Evolutionary conservation across 805 yeast genomes (phyloP), one percentile per base, ranked within the genome.

Genomic region (Wickerhamomyces bisporus): DNA sequence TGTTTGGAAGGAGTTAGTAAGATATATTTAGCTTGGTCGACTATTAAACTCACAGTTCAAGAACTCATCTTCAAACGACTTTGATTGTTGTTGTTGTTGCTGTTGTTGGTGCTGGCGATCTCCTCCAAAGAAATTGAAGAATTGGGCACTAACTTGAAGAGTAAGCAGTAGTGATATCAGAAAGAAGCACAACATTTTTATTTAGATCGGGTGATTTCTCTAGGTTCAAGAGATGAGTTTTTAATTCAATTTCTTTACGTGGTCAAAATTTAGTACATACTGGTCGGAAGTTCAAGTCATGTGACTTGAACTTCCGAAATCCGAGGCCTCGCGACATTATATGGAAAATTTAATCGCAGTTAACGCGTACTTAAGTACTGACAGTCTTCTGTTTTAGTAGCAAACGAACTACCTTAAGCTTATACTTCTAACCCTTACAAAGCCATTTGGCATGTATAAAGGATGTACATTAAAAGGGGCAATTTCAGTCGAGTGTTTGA

Each of bases 401-500:
- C 8, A 11, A 12, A 15, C n/a, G n/a, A 8, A 27, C n/a, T n/a
- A n/a, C n/a, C n/a, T n/a, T n/a, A n/a, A n/a, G n/a, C n/a, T n/a
- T n/a, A n/a, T n/a, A n/a, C n/a, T n/a, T n/a, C n/a, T n/a, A n/a
- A n/a, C n/a, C n/a, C n/a, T n/a, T n/a, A n/a, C n/a, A n/a, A n/a
- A n/a, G 32, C 8, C 23, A 30, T 5, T 12, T 13, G 26, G 17
- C 18, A 24, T 15, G 27, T 11, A 4, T 23, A 10, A n/a, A 17
- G 20, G 35, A 91, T 91, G 98, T 79, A 81, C 57, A 73, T 89
- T 40, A 70, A 75, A 34, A 86, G 95, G 12, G 68, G 73, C 25
- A 74, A 82, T 58, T 86, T 84, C 58, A 71, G 76, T 13, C 64
- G 61, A 44, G 81, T 84, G 11, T 88, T 87, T 61, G 70, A 73